Percentiles rank a stretch among this genome's conserved stretches.
phyloP scores from a whole-genome alignment of 106 monocot species.

The Dendrobium officinale region DNA sequence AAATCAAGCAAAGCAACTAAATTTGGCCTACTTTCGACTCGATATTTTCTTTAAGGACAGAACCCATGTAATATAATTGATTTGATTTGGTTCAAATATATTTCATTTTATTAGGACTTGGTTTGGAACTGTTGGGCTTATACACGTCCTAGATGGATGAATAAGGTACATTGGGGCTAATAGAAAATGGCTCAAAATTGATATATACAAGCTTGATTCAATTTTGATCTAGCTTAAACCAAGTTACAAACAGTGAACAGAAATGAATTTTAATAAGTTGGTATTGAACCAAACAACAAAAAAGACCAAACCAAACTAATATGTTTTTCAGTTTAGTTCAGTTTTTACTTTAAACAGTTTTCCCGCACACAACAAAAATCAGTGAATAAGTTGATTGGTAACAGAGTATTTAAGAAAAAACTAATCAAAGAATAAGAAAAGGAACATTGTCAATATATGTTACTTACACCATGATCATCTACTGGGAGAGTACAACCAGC shows the following conservation, averaged over 20 bases:
- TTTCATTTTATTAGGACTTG: neutral
- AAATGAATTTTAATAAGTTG: neutral
- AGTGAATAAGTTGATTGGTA: neutral
- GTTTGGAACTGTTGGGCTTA: neutral
- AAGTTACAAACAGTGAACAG: neutral
- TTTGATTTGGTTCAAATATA: neutral
- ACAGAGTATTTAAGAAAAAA: neutral
- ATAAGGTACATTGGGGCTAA: neutral
- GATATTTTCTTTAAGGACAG: neutral
- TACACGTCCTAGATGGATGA: neutral
- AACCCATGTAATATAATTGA: neutral
- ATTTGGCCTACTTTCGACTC: neutral
- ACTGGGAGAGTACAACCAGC: conserved; percentile 19
- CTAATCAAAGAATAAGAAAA: neutral
- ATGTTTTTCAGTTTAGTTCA: neutral
- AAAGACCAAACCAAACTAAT: neutral
- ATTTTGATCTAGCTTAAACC: neutral
- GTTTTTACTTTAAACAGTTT: too few relatives aligned
- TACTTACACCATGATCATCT: conserved; percentile 39
- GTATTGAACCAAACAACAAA: neutral
- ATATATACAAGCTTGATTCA: neutral
- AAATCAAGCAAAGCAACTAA: neutral
- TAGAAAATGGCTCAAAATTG: neutral
- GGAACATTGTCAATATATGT: neutral
- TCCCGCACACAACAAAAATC: neutral